A percentile compares a stretch with the other conserved stretches of the same genome.
phyloP scores from a whole-genome alignment of 139 green algal genomes.

The Coelastrella sp. region DNA sequence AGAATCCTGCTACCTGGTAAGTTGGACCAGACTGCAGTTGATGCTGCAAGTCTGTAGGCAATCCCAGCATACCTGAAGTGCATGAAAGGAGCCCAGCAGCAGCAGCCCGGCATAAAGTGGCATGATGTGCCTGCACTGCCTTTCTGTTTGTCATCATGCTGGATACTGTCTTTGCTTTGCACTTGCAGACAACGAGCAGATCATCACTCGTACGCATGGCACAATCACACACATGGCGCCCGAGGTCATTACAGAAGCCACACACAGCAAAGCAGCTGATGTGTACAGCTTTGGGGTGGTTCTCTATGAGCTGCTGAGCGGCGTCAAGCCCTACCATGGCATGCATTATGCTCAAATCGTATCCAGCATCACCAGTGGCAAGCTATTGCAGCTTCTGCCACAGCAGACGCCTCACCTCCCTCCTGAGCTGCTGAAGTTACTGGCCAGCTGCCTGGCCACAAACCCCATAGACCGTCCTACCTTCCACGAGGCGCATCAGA shows the following conservation, averaged over 20 bases:
- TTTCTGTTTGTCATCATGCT: neutral
- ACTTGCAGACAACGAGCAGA: conserved; percentile 35
- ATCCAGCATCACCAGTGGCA: conserved; percentile 38
- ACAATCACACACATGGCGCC: conserved; percentile 51
- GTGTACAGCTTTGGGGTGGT: conserved; percentile 49
- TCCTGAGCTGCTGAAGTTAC: conserved; percentile 3
- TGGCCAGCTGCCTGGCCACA: conserved; percentile 12
- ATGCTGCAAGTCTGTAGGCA: neutral
- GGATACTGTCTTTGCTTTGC: neutral
- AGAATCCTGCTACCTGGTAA: conserved; percentile 23
- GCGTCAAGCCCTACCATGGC: conserved; percentile 42
- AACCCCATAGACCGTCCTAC: conserved; percentile 16
- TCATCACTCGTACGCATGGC: conserved; percentile 47
- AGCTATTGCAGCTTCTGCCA: conserved; percentile 38
- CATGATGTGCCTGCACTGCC: neutral
- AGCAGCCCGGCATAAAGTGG: neutral
- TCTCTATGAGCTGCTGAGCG: conserved; percentile 39
- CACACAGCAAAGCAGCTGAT: conserved; percentile 43
- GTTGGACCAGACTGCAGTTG: neutral
- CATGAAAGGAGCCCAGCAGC: neutral
- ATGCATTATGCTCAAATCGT: conserved; percentile 52
- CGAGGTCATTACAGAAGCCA: conserved; percentile 43
- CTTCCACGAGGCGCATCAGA: conserved; percentile 4
- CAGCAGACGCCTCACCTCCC: conserved; percentile 5
- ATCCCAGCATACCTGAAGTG: too few species aligned